These are phyloP conservation scores for Blastobotrys buckinghamii DNA, from an alignment of 1,139 yeast genomes.

Conservation along the genomic window DNA sequence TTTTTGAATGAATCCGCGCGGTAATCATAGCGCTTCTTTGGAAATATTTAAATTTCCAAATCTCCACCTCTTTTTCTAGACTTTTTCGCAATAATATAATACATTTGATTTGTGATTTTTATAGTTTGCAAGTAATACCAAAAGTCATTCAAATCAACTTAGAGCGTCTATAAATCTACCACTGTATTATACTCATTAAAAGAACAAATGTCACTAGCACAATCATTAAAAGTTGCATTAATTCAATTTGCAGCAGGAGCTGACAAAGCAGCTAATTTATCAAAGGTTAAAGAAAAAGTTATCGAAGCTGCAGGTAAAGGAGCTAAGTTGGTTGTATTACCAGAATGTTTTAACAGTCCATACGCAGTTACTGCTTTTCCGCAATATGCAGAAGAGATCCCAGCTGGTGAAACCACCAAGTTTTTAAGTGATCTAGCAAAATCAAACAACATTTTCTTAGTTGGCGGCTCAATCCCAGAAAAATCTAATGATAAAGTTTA, in stretches of 20 bases:
- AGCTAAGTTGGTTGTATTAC: constrained; percentile 54
- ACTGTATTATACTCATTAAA: too few relatives aligned
- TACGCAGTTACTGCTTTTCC: constrained; percentile 83
- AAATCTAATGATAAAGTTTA: constrained; percentile 52
- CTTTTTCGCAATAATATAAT: too few relatives aligned
- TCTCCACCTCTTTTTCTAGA: too few relatives aligned
- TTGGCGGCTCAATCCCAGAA: constrained; percentile 95
- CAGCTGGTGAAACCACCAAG: constrained; percentile 61
- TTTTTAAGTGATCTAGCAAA: constrained; percentile 61
- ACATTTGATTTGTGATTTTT: too few relatives aligned
- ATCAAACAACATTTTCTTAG: constrained; percentile 51
- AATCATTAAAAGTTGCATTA: constrained; percentile 54
- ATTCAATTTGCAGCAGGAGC: constrained; percentile 72
- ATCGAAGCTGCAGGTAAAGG: constrained; percentile 46
- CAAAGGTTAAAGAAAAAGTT: constrained; percentile 49
- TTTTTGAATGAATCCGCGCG: too few relatives aligned
- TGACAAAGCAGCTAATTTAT: constrained; percentile 57
- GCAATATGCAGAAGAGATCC: constrained; percentile 72
- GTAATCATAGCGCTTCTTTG: too few relatives aligned
- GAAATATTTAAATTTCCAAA: too few relatives aligned
- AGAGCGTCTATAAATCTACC: too few relatives aligned
- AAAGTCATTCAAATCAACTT: too few relatives aligned
- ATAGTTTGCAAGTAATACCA: too few relatives aligned
- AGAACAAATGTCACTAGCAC: constrained; percentile 9
- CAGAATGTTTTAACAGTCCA: constrained; percentile 95